Evolutionary conservation across 192 early-diverging fungal species (phyloP).

Genomic region (Gamsiella multidivaricata): DNA sequence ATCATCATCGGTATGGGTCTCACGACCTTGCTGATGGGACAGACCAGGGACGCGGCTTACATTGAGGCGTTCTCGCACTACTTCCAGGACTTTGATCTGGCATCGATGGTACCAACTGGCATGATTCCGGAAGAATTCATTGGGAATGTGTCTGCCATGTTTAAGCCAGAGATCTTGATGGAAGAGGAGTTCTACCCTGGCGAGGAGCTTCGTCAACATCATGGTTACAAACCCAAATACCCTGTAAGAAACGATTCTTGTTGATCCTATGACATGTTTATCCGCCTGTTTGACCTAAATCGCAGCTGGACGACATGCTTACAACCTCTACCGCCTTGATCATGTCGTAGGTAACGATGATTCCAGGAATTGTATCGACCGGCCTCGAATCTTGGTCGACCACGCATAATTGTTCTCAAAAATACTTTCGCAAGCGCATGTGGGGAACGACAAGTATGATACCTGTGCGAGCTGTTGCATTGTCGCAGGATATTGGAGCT

Average conservation of each 20-base stretch:
- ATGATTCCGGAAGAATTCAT: conserved; percentile 77
- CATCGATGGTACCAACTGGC: conserved; percentile 70
- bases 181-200: conserved; percentile 67
- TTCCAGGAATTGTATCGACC: conserved; percentile 90
- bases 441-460: conserved; percentile 80
- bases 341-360: conserved; percentile 76
- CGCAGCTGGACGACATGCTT: neutral
- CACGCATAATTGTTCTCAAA: conserved; percentile 76
- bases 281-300: conserved; percentile 27
- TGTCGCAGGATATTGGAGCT: no score
- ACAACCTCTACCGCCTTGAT: conserved; percentile 41
- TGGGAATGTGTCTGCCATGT: conserved; percentile 70
- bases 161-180: conserved; percentile 55
- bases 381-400: conserved; percentile 90
- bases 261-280: conserved; percentile 37
- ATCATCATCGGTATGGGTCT: conserved; percentile 67
- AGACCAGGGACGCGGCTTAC: conserved; percentile 57
- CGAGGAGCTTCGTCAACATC: conserved; percentile 32
- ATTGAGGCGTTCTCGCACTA: conserved; percentile 47
- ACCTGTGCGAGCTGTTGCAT: neutral
- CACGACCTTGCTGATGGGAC: conserved; percentile 57
- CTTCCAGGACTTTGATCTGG: conserved; percentile 72
- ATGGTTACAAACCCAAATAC: conserved; percentile 47
- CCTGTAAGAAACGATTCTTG: conserved; percentile 8
- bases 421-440: conserved; percentile 88